These are phyloP conservation scores for Cyclocybe cylindracea DNA, from an alignment of 768 basidiomycete species.

Conservation along the genomic window DNA sequence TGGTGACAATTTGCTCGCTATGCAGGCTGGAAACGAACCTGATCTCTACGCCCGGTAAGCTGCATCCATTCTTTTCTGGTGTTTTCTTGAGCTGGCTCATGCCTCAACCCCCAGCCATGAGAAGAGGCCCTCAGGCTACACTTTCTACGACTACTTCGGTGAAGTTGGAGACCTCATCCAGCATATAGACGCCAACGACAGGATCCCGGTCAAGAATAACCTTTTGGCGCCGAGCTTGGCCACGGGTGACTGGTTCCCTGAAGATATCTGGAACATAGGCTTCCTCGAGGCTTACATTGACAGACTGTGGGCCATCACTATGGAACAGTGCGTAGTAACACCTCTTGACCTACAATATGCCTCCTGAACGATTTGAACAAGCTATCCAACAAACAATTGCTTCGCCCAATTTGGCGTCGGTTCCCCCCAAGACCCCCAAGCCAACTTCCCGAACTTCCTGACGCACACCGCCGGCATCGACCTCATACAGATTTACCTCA, in stretches of 20 bases:
- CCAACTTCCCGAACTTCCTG: conserved; percentile 56
- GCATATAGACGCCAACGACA: conserved; percentile 17
- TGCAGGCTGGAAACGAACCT: conserved; percentile 77
- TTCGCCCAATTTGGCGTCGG: conserved; percentile 42
- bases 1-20: conserved; percentile 60
- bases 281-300: conserved; percentile 42
- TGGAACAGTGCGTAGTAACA: conserved; percentile 48
- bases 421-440: conserved; percentile 39
- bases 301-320: conserved; percentile 43
- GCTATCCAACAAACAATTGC: conserved; percentile 58
- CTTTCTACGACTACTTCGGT: conserved; percentile 40
- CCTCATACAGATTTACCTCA: conserved; percentile 56
- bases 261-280: conserved; percentile 47
- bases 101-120: conserved; percentile 20
- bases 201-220: conserved; percentile 21
- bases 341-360: not conserved
- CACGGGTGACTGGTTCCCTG: conserved; percentile 49
- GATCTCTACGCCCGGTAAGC: conserved; percentile 57
- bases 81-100: not conserved
- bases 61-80: conserved; percentile 6
- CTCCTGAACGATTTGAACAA: conserved; percentile 6
- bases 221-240: conserved; percentile 66
- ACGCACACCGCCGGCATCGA: conserved; percentile 55
- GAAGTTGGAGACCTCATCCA: conserved; percentile 32
- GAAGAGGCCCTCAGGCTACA: conserved; percentile 29